These are phyloP conservation scores for Microbotryum violaceum DNA, from an alignment of 1,284 basidiomycete species.

Conservation along the genomic window DNA sequence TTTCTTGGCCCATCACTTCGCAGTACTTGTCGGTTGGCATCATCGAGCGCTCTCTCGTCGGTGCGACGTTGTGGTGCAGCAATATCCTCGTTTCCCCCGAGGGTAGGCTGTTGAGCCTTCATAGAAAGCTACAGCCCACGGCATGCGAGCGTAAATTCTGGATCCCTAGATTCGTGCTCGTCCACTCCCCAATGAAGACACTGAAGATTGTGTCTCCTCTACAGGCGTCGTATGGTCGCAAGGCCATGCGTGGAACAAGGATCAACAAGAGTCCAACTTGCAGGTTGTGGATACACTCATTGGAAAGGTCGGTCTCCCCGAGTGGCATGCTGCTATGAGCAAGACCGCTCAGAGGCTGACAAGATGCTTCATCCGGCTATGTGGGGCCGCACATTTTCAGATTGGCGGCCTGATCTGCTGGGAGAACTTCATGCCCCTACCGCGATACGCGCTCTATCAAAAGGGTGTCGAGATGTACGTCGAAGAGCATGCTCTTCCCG, in stretches of 20 bases:
- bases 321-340: too few relatives aligned
- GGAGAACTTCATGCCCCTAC: conserved; percentile 70
- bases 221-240: conserved; percentile 65
- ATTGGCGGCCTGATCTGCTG: conserved; percentile 54
- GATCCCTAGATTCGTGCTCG: too few relatives aligned
- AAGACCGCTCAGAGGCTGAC: too few relatives aligned
- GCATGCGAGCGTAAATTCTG: too few relatives aligned
- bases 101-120: conserved; percentile 55
- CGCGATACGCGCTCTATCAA: conserved; percentile 34
- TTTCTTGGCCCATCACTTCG: too few relatives aligned
- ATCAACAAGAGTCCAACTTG: conserved; percentile 27
- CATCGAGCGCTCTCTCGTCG: conserved; percentile 53
- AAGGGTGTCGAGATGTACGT: conserved; percentile 5
- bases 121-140: conserved; percentile 65
- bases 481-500: neutral
- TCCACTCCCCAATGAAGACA: too few relatives aligned
- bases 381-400: conserved; percentile 35
- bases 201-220: conserved; percentile 28
- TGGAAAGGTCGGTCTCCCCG: conserved; percentile 43
- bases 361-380: too few relatives aligned
- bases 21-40: conserved; percentile 55
- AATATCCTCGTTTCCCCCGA: conserved; percentile 56
- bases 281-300: conserved; percentile 44
- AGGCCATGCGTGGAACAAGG: conserved; percentile 37
- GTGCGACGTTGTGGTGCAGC: conserved; percentile 62